A percentile compares a stretch with the other conserved stretches of the same genome.
phyloP scores from a whole-genome alignment of 805 yeast genomes.

The Lipomyces sp. region DNA sequence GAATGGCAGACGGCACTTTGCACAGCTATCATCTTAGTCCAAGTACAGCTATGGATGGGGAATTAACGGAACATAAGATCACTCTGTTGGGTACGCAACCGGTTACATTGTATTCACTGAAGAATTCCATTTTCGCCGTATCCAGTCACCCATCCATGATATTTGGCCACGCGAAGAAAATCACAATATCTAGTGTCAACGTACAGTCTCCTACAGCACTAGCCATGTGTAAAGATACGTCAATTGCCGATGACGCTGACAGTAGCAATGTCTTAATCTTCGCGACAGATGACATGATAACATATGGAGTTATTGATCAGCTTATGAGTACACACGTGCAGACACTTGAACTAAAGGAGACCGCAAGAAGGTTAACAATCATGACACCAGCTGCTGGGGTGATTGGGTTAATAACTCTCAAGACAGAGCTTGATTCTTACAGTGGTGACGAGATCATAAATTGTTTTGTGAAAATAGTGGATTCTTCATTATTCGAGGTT shows the following conservation, averaged over 20 bases:
- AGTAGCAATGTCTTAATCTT: slow-evolving; percentile 20
- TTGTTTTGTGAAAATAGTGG: slow-evolving; percentile 34
- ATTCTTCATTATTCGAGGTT: slow-evolving; percentile 27
- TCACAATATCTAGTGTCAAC: slow-evolving; percentile 31
- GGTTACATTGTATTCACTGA: slow-evolving; percentile 21
- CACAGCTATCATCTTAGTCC: slow-evolving; percentile 20
- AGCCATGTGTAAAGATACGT: slow-evolving; percentile 15
- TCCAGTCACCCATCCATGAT: slow-evolving; percentile 36
- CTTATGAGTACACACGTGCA: slow-evolving; percentile 37
- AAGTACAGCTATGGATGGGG: slow-evolving; percentile 18
- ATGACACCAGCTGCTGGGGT: slow-evolving; percentile 18
- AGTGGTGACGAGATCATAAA: slow-evolving; percentile 30
- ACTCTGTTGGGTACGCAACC: slow-evolving; percentile 34
- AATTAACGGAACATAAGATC: slow-evolving; percentile 23
- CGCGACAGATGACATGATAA: slow-evolving; percentile 27
- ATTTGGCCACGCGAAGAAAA: slow-evolving; percentile 24
- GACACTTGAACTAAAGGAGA: slow-evolving; percentile 34
- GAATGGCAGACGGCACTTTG: slow-evolving; percentile 36
- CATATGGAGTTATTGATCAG: slow-evolving; percentile 32
- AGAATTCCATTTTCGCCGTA: slow-evolving; percentile 28
- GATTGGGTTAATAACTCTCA: slow-evolving; percentile 28
- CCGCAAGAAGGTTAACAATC: slow-evolving; percentile 33
- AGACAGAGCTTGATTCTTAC: slow-evolving; percentile 30
- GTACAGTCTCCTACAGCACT: slow-evolving; percentile 30
- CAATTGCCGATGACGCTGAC: slow-evolving; percentile 12